These are phyloP conservation scores for Exophiala sp. DNA, from an alignment of 2,329 filamentous ascomycete species.

Conservation along the genomic window DNA sequence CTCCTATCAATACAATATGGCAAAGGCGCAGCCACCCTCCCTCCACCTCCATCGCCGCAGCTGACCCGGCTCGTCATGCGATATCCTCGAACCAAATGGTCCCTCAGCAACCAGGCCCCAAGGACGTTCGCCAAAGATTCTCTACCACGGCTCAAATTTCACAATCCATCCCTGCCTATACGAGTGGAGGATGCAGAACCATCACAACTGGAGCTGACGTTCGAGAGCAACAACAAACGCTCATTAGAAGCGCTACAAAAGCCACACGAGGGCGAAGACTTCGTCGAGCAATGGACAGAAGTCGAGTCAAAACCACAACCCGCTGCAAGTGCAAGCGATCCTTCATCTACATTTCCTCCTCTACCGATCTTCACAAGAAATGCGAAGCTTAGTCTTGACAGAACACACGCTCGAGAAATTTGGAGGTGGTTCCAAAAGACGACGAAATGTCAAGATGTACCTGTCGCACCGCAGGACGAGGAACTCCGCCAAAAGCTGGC, in stretches of 20 bases:
- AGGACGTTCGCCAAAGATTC: slow-evolving; percentile 87
- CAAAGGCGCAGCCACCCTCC: slow-evolving; percentile 77
- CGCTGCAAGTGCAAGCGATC: slow-evolving; percentile 4
- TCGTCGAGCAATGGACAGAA: slow-evolving; percentile 13
- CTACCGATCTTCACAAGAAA: slow-evolving; percentile 35
- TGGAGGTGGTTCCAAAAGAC: slow-evolving; percentile 41
- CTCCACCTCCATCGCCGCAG: slow-evolving; percentile 42
- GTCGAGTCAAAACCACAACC: slow-evolving; percentile 16
- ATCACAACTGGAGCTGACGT: slow-evolving; percentile 42
- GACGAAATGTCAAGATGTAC: slow-evolving; percentile 40
- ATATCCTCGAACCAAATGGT: slow-evolving; percentile 40
- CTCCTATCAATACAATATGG: slow-evolving; percentile 73
- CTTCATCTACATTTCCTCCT: slow-evolving; percentile 30
- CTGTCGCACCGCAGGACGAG: slow-evolving; percentile 35
- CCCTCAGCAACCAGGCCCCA: slow-evolving; percentile 38
- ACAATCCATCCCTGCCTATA: slow-evolving; percentile 84
- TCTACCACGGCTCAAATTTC: slow-evolving; percentile 85
- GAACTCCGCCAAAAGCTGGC: slow-evolving; percentile 35
- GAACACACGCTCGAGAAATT: slow-evolving; percentile 37
- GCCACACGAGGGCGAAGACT: neutral
- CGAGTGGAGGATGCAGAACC: slow-evolving; percentile 63
- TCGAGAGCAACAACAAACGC: slow-evolving; percentile 28
- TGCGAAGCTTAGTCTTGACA: slow-evolving; percentile 32
- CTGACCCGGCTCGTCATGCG: slow-evolving; percentile 38
- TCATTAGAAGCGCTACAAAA: slow-evolving; percentile 7